Evolutionary conservation across 805 yeast species (phyloP).

Genomic region (Lipomyces yamadae): DNA sequence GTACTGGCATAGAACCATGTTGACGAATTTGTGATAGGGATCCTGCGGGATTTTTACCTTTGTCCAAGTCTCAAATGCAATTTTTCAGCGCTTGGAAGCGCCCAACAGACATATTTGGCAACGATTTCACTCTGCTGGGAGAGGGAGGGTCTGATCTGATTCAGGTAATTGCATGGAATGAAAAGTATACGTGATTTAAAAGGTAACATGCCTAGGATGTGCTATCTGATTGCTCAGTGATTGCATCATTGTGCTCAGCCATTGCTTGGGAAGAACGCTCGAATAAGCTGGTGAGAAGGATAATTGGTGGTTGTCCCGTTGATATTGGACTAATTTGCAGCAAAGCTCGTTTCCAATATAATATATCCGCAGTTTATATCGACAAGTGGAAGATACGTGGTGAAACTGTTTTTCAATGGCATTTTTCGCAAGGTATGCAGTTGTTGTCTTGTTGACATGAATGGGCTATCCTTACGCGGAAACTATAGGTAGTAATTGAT

Average conservation of each 20-base stretch:
- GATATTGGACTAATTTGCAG: background rate
- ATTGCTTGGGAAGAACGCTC: slow-evolving; percentile 42
- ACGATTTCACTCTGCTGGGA: slow-evolving; percentile 12
- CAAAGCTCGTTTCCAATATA: slow-evolving; percentile 31
- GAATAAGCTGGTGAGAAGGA: slow-evolving; percentile 13
- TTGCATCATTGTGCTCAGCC: slow-evolving; percentile 66
- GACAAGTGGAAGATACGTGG: slow-evolving; percentile 46
- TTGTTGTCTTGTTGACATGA: background rate
- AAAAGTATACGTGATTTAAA: background rate
- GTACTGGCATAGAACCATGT: background rate
- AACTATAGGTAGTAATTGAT: slow-evolving; percentile 49
- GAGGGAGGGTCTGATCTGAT: slow-evolving; percentile 25
- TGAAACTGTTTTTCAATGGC: slow-evolving; percentile 60
- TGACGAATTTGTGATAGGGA: slow-evolving; percentile 29
- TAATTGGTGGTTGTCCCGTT: background rate
- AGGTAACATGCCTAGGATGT: slow-evolving; percentile 37
- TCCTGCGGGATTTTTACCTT: slow-evolving; percentile 33
- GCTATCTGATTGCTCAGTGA: slow-evolving; percentile 73
- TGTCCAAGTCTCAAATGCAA: slow-evolving; percentile 32
- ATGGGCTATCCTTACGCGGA: background rate
- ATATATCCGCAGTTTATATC: slow-evolving; percentile 41
- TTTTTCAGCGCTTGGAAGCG: slow-evolving; percentile 37
- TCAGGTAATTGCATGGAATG: slow-evolving; percentile 21
- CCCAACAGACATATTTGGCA: slow-evolving; percentile 28
- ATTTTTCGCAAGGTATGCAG: slow-evolving; percentile 47